Base-by-base conservation (phyloP, 129 eudicot genomes). In the Arctium lappa region DNA sequence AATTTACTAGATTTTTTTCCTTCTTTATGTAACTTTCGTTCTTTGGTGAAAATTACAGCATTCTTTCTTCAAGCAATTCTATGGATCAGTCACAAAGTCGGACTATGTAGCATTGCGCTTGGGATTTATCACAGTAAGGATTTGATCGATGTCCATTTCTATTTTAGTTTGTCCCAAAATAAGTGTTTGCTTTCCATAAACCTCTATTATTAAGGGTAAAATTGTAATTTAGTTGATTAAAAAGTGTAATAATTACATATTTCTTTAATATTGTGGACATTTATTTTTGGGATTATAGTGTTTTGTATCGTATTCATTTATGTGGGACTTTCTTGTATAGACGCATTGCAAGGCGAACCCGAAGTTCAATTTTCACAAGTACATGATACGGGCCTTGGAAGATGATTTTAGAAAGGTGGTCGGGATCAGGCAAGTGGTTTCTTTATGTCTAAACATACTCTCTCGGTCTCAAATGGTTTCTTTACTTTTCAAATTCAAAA, bases 381-480 rank as follows among this genome's bases (percentile, higher is more conserved):
- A 93, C 85, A 89, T 93, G 93, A 79, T 87, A 12, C 89, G 97
- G 34, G 97, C 93, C 10, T 78, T 93, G 31, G 97, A 93, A 81
- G 88, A 88, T 32, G 97, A 93, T 81, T 93, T 91, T 79, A 93
- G 81, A 77, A 91, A 76, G 65, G 95, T 93, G 31, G 95, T 93
- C 30, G 97, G 97, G 5, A 93, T 93, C 72, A 91, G 97, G 97
- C 76, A 82, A 75, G 80, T 75, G 53, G 12, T 68, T 36, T 82
- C 2, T 42, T 69, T 44, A 1, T 4, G 30, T 74, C 33, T 13
- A 16, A 53, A 12, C n/a, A 3, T 53, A 13, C 22, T 53, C 22
- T 3, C 5, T 16, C 27, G n/a, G n/a, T 5, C 22, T 50, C 16
- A 11, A 50, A 60, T 60, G 42, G 53, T 8, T 44, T 44, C 53